Evolutionary conservation across 2,329 filamentous ascomycete species (phyloP), one percentile per base, ranked within the genome.

Genomic region (Stylonectria norvegica): DNA sequence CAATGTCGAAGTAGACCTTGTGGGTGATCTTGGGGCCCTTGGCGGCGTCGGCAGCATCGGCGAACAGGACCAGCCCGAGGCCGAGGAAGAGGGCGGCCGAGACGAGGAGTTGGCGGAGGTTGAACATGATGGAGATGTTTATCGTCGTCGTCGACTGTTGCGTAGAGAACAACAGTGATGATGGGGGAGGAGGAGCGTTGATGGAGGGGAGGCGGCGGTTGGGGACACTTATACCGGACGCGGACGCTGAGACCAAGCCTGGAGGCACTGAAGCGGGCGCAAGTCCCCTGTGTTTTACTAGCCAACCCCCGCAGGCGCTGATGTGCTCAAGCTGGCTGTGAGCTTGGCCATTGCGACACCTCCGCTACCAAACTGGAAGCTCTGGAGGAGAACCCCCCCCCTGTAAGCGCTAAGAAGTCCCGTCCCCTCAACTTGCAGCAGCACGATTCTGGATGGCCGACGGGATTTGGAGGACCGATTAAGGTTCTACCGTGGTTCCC

Each of bases 11-110:
- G 76, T 81, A 93, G 69, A 93, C 89, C 81, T 95, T 95, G 76
- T 87, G 76, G 59, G 90, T 96, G 73, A 96, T 91, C 81, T 93
- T 94, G 49, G 89, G 91, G 33, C 93, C 91, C 73, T 91, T 89
- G 53, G 74, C 74, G 39, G 86, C 86, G 56, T 86, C 81, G 45
- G 79, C 81, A 22, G 80, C 78, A 68, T 89, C 83, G 54, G 85
- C 76, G 63, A 95, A 81, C 71, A 88, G 80, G 54, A 89, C 70
- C 63, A 91, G 74, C 55, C 78, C 76, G 57, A 90, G 73, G 58
- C 86, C 83, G 58, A 94, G 65, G 60, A 95, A 79, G 62, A 95
- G 76, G 63, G 89, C 75, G 58, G 84, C 73, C 59, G 86, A 81
- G 64, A 85, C 73, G 61, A 89, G 63, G 53, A 89, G 65, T 59